phyloP scores from a whole-genome alignment of 805 yeast species.

The Suhomyces xylopsoci region DNA sequence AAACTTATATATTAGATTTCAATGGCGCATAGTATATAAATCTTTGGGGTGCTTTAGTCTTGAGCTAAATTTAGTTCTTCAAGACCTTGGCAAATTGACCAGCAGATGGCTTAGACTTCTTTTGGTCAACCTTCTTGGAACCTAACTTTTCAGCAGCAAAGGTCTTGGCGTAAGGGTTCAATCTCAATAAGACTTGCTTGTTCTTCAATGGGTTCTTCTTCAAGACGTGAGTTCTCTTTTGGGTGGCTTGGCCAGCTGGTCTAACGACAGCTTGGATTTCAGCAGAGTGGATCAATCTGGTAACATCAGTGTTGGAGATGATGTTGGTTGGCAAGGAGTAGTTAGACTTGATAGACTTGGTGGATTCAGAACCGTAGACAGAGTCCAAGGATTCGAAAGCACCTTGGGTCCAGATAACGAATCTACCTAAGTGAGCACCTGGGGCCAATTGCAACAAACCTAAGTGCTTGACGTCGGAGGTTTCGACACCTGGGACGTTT shows the following conservation, averaged over 20 bases:
- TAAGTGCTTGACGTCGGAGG: slow-evolving; percentile 85
- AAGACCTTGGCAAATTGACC: slow-evolving; percentile 67
- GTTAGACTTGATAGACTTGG: slow-evolving; percentile 79
- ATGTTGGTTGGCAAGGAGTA: slow-evolving; percentile 93
- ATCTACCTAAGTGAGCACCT: slow-evolving; percentile 99
- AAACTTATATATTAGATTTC: slow-evolving; percentile 5
- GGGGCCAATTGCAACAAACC: slow-evolving; percentile 99
- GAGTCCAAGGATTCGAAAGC: slow-evolving; percentile 96
- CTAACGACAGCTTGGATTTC: slow-evolving; percentile 97
- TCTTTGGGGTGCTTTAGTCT: not conserved
- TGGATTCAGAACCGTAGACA: slow-evolving; percentile 92
- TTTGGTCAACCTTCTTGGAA: slow-evolving; percentile 68
- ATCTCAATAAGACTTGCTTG: slow-evolving; percentile 96
- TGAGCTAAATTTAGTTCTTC: slow-evolving; percentile 40
- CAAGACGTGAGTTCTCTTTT: slow-evolving; percentile 97
- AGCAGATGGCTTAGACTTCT: slow-evolving; percentile 65
- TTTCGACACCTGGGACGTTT: slow-evolving; percentile 99
- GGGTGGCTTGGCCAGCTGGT: slow-evolving; percentile 92
- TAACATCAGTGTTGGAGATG: slow-evolving; percentile 91
- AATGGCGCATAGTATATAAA: slow-evolving; percentile 5
- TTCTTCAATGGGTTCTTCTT: slow-evolving; percentile 90
- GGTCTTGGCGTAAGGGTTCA: slow-evolving; percentile 99
- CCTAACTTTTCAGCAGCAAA: slow-evolving; percentile 90
- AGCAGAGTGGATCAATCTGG: slow-evolving; percentile 97
- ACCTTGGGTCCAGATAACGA: slow-evolving; percentile 98